Percentiles rank a stretch among this genome's conserved stretches.
phyloP scores from a whole-genome alignment of 768 basidiomycete genomes.

The Calocybe cyanea region DNA sequence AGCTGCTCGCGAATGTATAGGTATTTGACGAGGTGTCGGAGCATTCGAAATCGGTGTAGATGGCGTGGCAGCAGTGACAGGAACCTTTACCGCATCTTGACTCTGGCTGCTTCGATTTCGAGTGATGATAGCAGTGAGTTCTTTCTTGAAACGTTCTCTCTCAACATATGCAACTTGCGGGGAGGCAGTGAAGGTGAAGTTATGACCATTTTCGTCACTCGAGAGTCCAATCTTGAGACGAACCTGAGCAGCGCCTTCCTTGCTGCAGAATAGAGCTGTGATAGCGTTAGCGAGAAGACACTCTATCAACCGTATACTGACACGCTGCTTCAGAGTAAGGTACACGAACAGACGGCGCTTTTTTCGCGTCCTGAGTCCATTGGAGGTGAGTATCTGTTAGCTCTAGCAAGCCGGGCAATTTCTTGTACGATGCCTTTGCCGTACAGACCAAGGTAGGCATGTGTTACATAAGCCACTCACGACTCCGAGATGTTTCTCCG shows the following conservation, averaged over 20 bases:
- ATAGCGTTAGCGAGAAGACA: conserved; percentile 13
- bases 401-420: conserved; percentile 68
- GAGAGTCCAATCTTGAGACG: conserved; percentile 70
- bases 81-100: conserved; percentile 25
- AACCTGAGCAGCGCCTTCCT: conserved; percentile 77
- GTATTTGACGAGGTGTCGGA: conserved; percentile 28
- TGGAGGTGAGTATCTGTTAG: conserved; percentile 69
- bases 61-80: conserved; percentile 17
- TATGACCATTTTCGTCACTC: conserved; percentile 70
- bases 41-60: conserved; percentile 21
- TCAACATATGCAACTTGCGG: conserved; percentile 61
- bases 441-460: conserved; percentile 70
- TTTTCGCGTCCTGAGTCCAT: conserved; percentile 78
- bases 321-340: conserved; percentile 57
- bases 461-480: conserved; percentile 24
- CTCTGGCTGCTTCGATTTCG: conserved; percentile 51
- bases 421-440: conserved; percentile 84
- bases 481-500: conserved; percentile 1
- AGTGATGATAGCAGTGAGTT: conserved; percentile 73
- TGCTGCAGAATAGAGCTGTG: conserved; percentile 81
- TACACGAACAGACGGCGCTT: conserved; percentile 60
- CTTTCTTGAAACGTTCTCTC: conserved; percentile 79
- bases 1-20: conserved; percentile 49
- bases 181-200: conserved; percentile 76
- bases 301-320: conserved; percentile 32